Evolutionary conservation across 1,284 basidiomycete genomes (phyloP).

Genomic region (Cryptococcus sp.): DNA sequence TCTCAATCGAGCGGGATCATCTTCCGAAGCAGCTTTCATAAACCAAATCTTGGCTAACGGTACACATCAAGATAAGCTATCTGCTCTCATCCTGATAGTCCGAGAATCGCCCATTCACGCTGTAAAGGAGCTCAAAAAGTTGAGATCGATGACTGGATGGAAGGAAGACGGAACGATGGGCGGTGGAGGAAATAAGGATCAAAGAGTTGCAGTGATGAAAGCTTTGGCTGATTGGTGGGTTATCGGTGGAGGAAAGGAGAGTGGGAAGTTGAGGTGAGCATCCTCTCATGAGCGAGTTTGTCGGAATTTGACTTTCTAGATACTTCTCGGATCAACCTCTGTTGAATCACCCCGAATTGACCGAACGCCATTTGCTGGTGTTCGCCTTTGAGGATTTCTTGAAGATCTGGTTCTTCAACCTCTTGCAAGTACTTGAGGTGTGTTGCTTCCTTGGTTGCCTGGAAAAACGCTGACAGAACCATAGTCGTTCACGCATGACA

Average conservation of each 20-base stretch:
- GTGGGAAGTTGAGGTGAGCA: slow-evolving; percentile 65
- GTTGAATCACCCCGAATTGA: slow-evolving; percentile 57
- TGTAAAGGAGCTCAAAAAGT: slow-evolving; percentile 67
- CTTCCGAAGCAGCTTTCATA: slow-evolving; percentile 74
- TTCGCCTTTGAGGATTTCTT: slow-evolving; percentile 97
- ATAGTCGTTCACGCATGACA: slow-evolving; percentile 77
- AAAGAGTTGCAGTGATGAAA: slow-evolving; percentile 81
- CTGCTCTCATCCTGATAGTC: slow-evolving; percentile 84
- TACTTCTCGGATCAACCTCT: slow-evolving; percentile 92
- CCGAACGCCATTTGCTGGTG: slow-evolving; percentile 69
- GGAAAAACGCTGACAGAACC: slow-evolving; percentile 5
- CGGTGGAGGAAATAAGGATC: slow-evolving; percentile 64
- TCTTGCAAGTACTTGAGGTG: slow-evolving; percentile 87
- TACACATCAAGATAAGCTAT: slow-evolving; percentile 88
- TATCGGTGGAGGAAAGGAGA: slow-evolving; percentile 72
- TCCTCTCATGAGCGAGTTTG: neutral
- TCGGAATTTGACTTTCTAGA: slow-evolving; percentile 47
- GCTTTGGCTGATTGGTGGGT: slow-evolving; percentile 97
- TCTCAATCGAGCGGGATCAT: slow-evolving; percentile 33
- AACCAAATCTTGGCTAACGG: slow-evolving; percentile 77
- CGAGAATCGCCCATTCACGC: slow-evolving; percentile 90
- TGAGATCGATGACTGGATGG: slow-evolving; percentile 76
- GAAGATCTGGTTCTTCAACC: slow-evolving; percentile 92
- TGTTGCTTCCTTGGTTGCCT: slow-evolving; percentile 1
- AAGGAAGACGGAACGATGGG: slow-evolving; percentile 48